Percentiles rank a stretch among this genome's conserved stretches.
Evolutionary conservation across 2,329 filamentous ascomycete genomes (phyloP).

Genomic region (Phoma sp.): DNA sequence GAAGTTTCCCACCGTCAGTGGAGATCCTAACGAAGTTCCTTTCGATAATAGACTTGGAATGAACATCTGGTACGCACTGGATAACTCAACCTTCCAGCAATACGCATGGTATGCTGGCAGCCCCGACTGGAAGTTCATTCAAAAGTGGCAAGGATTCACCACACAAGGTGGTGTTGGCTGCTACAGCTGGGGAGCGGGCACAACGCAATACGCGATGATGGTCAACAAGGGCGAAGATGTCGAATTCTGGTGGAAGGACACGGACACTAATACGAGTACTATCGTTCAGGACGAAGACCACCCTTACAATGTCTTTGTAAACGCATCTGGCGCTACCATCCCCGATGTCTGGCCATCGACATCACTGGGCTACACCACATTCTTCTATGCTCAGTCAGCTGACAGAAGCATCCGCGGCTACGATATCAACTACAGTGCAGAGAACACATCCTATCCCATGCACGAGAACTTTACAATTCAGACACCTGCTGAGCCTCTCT

Average conservation of each 20-base stretch:
- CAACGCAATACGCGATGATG: conserved; percentile 54
- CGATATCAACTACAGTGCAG: conserved; percentile 49
- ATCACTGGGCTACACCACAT: conserved; percentile 53
- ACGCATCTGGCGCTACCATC: conserved; percentile 39
- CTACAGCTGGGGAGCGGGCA: conserved; percentile 53
- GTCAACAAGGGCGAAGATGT: conserved; percentile 49
- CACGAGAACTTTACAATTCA: conserved; percentile 45
- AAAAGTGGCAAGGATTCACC: conserved; percentile 50
- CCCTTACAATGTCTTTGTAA: conserved; percentile 52
- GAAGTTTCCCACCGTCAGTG: conserved; percentile 45
- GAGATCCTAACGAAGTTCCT: conserved; percentile 32
- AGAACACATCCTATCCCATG: conserved; percentile 47
- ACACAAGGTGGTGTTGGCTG: conserved; percentile 55
- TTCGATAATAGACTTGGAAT: conserved; percentile 48
- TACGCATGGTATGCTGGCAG: conserved; percentile 52
- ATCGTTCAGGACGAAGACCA: conserved; percentile 38
- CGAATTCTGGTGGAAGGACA: conserved; percentile 56
- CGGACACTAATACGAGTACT: conserved; percentile 39
- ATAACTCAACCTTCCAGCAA: conserved; percentile 51
- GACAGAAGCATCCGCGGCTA: conserved; percentile 49
- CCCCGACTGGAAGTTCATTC: conserved; percentile 46
- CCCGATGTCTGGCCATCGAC: conserved; percentile 49
- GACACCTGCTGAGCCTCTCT: conserved; percentile 33
- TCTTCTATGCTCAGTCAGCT: conserved; percentile 52
- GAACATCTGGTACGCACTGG: conserved; percentile 55